These are phyloP conservation scores for Mimosa bimucronata DNA, from an alignment of 306 rosid genomes.

Conservation along the genomic window DNA sequence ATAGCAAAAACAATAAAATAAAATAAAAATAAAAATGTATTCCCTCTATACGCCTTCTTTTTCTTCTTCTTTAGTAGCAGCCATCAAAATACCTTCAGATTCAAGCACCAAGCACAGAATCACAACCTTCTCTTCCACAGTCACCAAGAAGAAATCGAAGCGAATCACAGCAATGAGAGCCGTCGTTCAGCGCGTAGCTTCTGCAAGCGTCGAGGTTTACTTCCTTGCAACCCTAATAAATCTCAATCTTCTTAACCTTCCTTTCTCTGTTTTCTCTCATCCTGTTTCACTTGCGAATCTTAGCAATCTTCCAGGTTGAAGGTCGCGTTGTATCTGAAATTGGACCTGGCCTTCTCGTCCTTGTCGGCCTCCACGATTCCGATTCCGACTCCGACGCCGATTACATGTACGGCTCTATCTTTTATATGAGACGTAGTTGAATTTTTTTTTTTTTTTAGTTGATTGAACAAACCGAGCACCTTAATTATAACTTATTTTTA, in stretches of 20 bases:
- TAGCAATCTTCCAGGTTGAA: slow-evolving; percentile 63
- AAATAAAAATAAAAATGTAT: slow-evolving; percentile 29
- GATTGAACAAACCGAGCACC: too few relatives aligned
- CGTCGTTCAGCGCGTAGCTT: slow-evolving; percentile 84
- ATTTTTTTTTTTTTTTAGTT: too few relatives aligned
- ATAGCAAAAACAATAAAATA: not conserved
- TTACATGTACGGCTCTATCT: slow-evolving; percentile 55
- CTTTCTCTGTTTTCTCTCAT: slow-evolving; percentile 1
- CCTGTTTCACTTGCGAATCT: slow-evolving; percentile 5
- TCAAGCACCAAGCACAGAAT: slow-evolving; percentile 17
- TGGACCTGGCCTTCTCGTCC: slow-evolving; percentile 93
- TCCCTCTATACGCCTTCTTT: slow-evolving; percentile 8
- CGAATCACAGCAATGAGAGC: slow-evolving; percentile 79
- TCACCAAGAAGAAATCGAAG: slow-evolving; percentile 20
- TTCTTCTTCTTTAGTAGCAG: too few relatives aligned
- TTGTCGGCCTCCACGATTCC: slow-evolving; percentile 83
- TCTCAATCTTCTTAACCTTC: not conserved
- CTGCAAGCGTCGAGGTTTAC: slow-evolving; percentile 84
- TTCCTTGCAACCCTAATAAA: not conserved
- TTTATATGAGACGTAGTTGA: too few relatives aligned
- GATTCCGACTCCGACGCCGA: slow-evolving; percentile 83
- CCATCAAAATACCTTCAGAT: not conserved
- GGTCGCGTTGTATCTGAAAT: slow-evolving; percentile 76
- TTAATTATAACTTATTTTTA: too few relatives aligned
- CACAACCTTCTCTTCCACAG: not conserved